Evolutionary conservation across 1,284 basidiomycete genomes (phyloP).

Genomic region (Ganoderma lucidum): DNA sequence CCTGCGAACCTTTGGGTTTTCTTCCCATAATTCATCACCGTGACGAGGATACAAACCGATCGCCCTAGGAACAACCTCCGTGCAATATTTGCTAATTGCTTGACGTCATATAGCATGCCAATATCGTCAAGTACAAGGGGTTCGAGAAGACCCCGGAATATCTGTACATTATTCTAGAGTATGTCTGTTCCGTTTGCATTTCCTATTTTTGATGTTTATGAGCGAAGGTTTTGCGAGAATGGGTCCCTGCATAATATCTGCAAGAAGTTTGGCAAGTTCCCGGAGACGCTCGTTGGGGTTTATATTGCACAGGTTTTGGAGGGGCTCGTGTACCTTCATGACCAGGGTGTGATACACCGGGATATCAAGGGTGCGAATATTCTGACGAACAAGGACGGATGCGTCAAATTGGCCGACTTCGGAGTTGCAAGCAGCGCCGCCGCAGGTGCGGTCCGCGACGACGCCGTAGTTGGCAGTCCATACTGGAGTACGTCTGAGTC

Average conservation of each 20-base stretch:
- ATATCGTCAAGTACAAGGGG: slow-evolving; percentile 99
- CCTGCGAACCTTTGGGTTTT: neutral
- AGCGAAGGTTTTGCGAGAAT: slow-evolving; percentile 91
- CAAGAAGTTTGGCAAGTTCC: slow-evolving; percentile 98
- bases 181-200: slow-evolving; percentile 13
- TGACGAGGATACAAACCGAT: neutral
- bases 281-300: slow-evolving; percentile 94
- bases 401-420: slow-evolving; percentile 94
- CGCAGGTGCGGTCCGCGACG: slow-evolving; percentile 77
- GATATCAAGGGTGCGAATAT: slow-evolving; percentile 99
- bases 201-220: slow-evolving; percentile 11
- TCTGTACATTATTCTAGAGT: slow-evolving; percentile 97
- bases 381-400: slow-evolving; percentile 98
- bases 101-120: slow-evolving; percentile 67
- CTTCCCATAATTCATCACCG: neutral
- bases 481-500: slow-evolving; percentile 85
- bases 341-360: slow-evolving; percentile 98
- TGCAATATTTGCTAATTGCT: slow-evolving; percentile 6
- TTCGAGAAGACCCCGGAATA: slow-evolving; percentile 95
- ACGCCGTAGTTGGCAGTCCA: slow-evolving; percentile 94
- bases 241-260: slow-evolving; percentile 95
- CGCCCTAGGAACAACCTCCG: neutral
- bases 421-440: slow-evolving; percentile 85
- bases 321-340: slow-evolving; percentile 94
- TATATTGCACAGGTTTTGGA: slow-evolving; percentile 96